These are phyloP conservation scores for Rhododendron simsii DNA, from an alignment of 148 eudicot genomes.

Conservation along the genomic window DNA sequence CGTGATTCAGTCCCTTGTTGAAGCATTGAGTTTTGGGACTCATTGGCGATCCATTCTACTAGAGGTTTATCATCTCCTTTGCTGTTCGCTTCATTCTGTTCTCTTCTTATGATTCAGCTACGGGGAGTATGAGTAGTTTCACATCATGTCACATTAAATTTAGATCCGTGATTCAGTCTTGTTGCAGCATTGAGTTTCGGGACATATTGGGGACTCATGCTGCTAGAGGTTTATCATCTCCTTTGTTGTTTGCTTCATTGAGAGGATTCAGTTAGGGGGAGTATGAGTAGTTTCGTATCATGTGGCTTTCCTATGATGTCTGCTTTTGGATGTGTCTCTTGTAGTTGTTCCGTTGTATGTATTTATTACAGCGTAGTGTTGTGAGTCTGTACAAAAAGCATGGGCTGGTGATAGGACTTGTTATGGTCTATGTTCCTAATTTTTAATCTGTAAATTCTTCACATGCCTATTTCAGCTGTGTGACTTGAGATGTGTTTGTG, in stretches of 20 bases:
- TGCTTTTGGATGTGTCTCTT: not conserved
- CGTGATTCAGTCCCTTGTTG: slow-evolving; percentile 15
- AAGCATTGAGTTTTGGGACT: not conserved
- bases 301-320: not conserved
- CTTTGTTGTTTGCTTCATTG: not conserved
- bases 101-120: not conserved
- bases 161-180: slow-evolving; percentile 27
- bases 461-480: not conserved
- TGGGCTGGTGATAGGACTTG: not conserved
- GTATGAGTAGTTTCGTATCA: not conserved
- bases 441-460: not conserved
- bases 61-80: slow-evolving; percentile 1
- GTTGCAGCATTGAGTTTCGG: not conserved
- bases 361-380: not conserved
- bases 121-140: not conserved
- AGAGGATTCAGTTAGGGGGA: not conserved
- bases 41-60: not conserved
- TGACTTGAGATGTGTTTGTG: not conserved
- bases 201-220: not conserved
- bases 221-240: not conserved
- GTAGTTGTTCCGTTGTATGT: not conserved
- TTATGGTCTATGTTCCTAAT: slow-evolving; percentile 1
- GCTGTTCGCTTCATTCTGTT: not conserved
- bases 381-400: not conserved
- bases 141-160: slow-evolving; percentile 8